Percentiles rank a stretch among this genome's conserved stretches.
Conservation (phyloP, 345 rosid genomes). For the Mangifera indica region DNA sequence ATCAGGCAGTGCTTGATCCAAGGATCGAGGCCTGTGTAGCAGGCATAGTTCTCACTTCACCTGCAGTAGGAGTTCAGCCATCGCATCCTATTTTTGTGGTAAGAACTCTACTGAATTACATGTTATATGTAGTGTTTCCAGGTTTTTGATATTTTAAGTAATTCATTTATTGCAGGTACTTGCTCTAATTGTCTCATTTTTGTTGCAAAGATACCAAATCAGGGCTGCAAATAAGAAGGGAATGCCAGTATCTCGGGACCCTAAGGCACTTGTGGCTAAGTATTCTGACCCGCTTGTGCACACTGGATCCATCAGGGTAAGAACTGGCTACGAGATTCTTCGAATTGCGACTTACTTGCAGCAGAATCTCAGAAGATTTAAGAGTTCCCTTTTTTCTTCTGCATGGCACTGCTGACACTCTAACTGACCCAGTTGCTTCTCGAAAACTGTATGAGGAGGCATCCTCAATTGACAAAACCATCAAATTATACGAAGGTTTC, state of each 20-base stretch:
- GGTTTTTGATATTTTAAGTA: too few species aligned
- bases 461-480: constrained; percentile 66
- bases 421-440: constrained; percentile 82
- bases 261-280: constrained; percentile 71
- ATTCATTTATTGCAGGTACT: constrained; percentile 45
- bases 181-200: constrained; percentile 73
- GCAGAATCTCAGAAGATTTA: constrained; percentile 58
- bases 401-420: constrained; percentile 79
- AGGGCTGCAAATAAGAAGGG: constrained; percentile 86
- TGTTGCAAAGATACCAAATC: constrained; percentile 66
- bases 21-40: constrained; percentile 52
- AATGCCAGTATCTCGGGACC: constrained; percentile 84
- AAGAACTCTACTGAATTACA: constrained; percentile 18
- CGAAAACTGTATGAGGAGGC: constrained; percentile 64
- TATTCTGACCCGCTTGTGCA: constrained; percentile 90
- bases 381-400: constrained; percentile 76
- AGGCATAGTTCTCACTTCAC: constrained; percentile 83
- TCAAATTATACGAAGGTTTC: constrained; percentile 66
- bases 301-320: constrained; percentile 77
- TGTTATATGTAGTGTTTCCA: background rate
- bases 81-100: constrained; percentile 81
- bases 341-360: constrained; percentile 63
- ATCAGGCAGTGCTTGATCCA: constrained; percentile 71
- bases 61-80: constrained; percentile 96
- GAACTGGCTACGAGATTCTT: constrained; percentile 92